Evolutionary conservation across 2,329 filamentous ascomycete species (phyloP).

Genomic region (Arthrobotrys iridis): DNA sequence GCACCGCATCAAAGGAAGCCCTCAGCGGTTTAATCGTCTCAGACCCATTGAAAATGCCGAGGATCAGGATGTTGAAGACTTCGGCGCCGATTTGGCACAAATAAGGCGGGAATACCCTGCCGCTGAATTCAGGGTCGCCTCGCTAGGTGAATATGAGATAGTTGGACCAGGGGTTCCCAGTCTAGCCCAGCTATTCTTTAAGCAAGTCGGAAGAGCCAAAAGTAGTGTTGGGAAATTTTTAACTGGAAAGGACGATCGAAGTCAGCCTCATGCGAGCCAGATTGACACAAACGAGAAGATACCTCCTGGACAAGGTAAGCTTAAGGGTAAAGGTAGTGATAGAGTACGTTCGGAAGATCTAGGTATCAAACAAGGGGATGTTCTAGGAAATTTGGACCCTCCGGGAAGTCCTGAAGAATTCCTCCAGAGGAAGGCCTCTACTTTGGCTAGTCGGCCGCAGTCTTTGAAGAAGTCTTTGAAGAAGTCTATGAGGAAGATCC

Average conservation of each 20-base stretch:
- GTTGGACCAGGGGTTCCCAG: background rate
- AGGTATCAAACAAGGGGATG: background rate
- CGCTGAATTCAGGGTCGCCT: conserved; percentile 37
- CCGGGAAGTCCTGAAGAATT: background rate
- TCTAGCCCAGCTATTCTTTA: background rate
- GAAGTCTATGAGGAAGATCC: background rate
- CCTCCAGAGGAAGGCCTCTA: background rate
- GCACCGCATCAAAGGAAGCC: conserved; percentile 1
- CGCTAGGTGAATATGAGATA: conserved; percentile 20
- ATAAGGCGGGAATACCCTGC: conserved; percentile 24
- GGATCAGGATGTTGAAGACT: background rate
- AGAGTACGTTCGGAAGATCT: background rate
- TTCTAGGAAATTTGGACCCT: background rate
- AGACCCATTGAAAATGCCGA: conserved; percentile 10
- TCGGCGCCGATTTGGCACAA: background rate
- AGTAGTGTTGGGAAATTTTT: background rate
- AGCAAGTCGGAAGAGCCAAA: background rate
- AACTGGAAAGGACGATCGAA: background rate
- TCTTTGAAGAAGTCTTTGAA: background rate
- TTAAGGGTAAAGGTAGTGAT: background rate
- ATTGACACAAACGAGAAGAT: background rate
- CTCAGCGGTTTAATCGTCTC: conserved; percentile 16
- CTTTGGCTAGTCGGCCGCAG: background rate
- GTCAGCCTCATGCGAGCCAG: background rate
- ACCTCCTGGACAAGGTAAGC: background rate